Base-by-base conservation (phyloP, 2,329 filamentous ascomycete genomes). In the Venturia oleaginea region DNA sequence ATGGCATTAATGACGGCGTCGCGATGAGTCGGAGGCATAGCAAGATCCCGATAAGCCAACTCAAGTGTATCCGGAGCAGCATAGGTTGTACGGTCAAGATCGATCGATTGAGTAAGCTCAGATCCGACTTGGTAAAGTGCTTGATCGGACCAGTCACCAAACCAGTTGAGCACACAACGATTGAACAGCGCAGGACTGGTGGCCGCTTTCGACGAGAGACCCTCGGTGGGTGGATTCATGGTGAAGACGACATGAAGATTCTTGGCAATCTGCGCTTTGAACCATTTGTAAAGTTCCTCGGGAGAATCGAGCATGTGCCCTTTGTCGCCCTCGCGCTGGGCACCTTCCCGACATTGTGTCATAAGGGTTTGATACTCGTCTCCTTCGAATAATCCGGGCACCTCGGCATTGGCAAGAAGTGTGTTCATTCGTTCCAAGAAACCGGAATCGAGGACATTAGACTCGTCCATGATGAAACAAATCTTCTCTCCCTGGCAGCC, bases 281-380 rank as follows among this genome's bases (percentile, higher is more conserved):
- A 99, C 94, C 94, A 99, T 79, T 97, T 97, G 83, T 99, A 99
- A n/a, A 99, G 82, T 76, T 99, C 94, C 78, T 99, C 95, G 70
- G 96, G 92, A 0, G 94, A 97, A 77, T 99, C 94, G 0, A 99
- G 84, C 66, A 97, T 86, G 66, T 97, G 83, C 59, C 94, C 94
- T 79, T 99, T 86, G 65, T 97, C 83, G 59, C 94, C 94, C 79
- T 99, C 94, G 67, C 92, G 88, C 75, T 99, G 94, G 24, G 94
- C 93, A 66, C 94, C 95, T 79, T 99, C 94, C 76, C 97, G 97
- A 81, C 95, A 99, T 64, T 92, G 92, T 32, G 95, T 99, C 94
- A 99, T 97, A 68, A 99, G 81, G n/a, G 94, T 90, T 19, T 94
- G 92, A 70, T 96, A 93, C 69, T 99, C 94, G 70, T 99, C 94